Evolutionary conservation across 1,139 yeast species (phyloP), one percentile per base, ranked within the genome.

Genomic region (Blastobotrys buckinghamii): DNA sequence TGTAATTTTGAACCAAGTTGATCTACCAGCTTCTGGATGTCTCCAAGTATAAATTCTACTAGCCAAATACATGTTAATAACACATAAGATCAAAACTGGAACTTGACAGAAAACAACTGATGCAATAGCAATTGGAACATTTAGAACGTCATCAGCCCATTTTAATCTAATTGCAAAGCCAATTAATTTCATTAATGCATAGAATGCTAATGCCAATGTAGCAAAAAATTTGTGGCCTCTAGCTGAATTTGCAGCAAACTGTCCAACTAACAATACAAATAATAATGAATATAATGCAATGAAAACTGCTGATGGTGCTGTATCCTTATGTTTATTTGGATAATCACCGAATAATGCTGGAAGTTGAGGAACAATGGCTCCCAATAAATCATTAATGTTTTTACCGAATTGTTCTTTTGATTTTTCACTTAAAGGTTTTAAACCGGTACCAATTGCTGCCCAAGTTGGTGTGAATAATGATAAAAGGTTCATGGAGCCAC

Each of bases 11-110:
- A 84, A 81, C 44, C 74, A 59, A 49, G 64, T 69, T 43, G 79
- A 66, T 24, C 81, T 74, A 48, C 92, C 94, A 26, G 84, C 78
- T 42, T 80, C 83, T 2, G 95, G 94, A 61, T 85, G 94, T 61
- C 86, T 73, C 88, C 92, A 83, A 6, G 92, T 82, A 67, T 84
- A 84, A 38, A 85, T 72, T 58, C 95, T 75, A 63, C 84, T 92
- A 6, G 89, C 89, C 53, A 84, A 70, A 43, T 84, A 76, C 65
- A 84, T 74, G 60, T 82, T 58, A 42, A 81, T 75, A 2, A 81
- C 72, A 41, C 59, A 59, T 39, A 63, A 44, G 44, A 52, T 19
- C 81, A 83, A 52, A 32, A 62, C 65, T 1, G 71, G 64, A 6
- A 82, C 67, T 53, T 82, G 75, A 42, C 76, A 64, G 52, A 84